Base-by-base conservation (phyloP, 768 basidiomycete genomes). In the Hypholoma fasciculare region DNA sequence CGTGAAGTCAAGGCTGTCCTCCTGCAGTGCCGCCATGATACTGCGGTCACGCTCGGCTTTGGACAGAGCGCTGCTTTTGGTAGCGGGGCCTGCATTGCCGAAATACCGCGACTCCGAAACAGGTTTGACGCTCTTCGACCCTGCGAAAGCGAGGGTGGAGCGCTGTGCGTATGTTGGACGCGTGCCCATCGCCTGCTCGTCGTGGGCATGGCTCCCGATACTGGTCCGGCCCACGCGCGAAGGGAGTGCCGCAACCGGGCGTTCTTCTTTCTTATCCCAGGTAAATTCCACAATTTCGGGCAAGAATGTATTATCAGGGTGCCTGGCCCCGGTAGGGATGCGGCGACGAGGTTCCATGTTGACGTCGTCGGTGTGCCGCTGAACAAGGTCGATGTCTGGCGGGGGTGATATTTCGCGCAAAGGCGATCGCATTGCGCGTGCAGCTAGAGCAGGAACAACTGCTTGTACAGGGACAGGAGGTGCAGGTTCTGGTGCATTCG, bases 311-410 rank as follows among this genome's bases (percentile, higher is more conserved):
- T 56, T 49, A 48, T 52, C 60, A 23, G 54, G 38, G n/a, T 27
- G 64, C 23, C 23, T 58, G 4, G 61, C 57, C 20, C 34, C 57
- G 9, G 40, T 26, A 14, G 77, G 76, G 12, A 78, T 51, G 5
- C 77, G 73, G 17, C 77, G 70, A 8, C 72, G 73, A 13, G 71
- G 71, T 52, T 76, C 74, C 58, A 77, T 72, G 49, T 76, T 70
- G 46, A 69, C 67, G 56, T 80, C 78, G 43, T 80, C 76, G 19
- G 75, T 69, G 23, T 69, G 67, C 27, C 69, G 67, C 26, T 60
- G 58, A 14, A 56, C 51, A 17, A 63, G 57, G 8, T 60, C 49
- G 8, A 69, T 58, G 19, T 71, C 66, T 1, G 70, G 63, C 19
- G 69, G 72, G 14, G 72, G 74, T 6, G 72, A 69, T n/a, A 78